Conservation (phyloP, 75 land plant species). For the Azolla pinnata region DNA sequence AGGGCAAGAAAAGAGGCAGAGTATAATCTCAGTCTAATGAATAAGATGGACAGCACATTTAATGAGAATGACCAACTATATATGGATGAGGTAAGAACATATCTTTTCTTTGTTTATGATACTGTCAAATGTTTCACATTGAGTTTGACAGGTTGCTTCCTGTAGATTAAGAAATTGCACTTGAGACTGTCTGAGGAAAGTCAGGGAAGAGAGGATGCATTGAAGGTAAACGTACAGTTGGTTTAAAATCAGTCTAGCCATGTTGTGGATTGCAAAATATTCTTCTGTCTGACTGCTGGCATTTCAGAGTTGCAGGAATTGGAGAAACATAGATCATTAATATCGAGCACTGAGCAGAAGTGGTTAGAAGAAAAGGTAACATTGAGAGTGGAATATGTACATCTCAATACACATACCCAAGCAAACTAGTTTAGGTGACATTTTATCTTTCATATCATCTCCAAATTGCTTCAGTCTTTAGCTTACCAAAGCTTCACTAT, state of each 20-base stretch:
- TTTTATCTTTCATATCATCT: too few species aligned
- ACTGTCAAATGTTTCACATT: background rate
- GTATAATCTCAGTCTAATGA: background rate
- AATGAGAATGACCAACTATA: conserved; percentile 5
- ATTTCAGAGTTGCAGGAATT: conserved; percentile 9
- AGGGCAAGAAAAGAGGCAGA: conserved; percentile 9
- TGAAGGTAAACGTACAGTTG: background rate
- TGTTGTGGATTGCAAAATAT: background rate
- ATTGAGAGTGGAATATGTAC: background rate
- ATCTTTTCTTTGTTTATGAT: background rate
- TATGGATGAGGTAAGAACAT: conserved; percentile 2
- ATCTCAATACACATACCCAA: too few species aligned
- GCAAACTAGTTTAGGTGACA: too few species aligned
- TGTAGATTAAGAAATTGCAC: conserved; percentile 3
- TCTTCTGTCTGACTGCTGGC: conserved; percentile 1
- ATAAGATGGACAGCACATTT: conserved; percentile 3
- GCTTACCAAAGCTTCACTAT: too few species aligned
- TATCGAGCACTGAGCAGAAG: background rate
- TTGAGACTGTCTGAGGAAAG: background rate
- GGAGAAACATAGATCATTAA: conserved; percentile 5
- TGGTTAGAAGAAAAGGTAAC: conserved; percentile 3
- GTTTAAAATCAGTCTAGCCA: background rate
- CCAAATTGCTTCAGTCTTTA: too few species aligned
- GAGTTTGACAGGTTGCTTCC: background rate
- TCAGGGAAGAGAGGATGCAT: conserved; percentile 5